phyloP scores from a whole-genome alignment of 2,329 filamentous ascomycete species.

The Ilyonectria robusta region DNA sequence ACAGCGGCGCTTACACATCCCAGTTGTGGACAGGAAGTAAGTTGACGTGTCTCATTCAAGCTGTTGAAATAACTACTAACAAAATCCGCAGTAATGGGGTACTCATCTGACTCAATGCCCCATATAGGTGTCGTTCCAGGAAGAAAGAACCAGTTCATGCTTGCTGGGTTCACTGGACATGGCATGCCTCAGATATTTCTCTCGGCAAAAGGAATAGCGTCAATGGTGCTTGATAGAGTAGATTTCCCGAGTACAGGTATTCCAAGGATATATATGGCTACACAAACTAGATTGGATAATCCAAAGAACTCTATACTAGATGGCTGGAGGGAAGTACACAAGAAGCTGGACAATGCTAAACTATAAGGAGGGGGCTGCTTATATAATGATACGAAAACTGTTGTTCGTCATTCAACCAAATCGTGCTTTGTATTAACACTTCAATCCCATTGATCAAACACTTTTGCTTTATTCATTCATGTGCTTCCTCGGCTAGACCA shows the following conservation, averaged over 20 bases:
- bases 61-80: not conserved
- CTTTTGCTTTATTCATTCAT: not conserved
- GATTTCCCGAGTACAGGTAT: constrained; percentile 18
- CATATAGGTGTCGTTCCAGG: constrained; percentile 60
- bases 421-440: not conserved
- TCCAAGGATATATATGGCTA: constrained; percentile 16
- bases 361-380: not conserved
- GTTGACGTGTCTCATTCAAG: not conserved
- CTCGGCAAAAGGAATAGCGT: constrained; percentile 22
- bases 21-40: constrained; percentile 26
- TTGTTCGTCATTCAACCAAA: not conserved
- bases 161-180: constrained; percentile 66
- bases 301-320: constrained; percentile 18
- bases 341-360: constrained; percentile 3
- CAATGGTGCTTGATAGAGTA: constrained; percentile 9
- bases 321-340: constrained; percentile 11
- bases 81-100: constrained; percentile 55
- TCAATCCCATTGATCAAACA: not conserved
- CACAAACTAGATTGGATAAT: constrained; percentile 19
- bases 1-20: constrained; percentile 22
- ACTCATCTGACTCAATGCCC: constrained; percentile 58
- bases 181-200: constrained; percentile 65
- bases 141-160: constrained; percentile 54
- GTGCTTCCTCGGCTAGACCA: not conserved
- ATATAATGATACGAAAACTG: not conserved